Conservation (phyloP, 768 basidiomycete species). For the Tubosaeta sp. region DNA sequence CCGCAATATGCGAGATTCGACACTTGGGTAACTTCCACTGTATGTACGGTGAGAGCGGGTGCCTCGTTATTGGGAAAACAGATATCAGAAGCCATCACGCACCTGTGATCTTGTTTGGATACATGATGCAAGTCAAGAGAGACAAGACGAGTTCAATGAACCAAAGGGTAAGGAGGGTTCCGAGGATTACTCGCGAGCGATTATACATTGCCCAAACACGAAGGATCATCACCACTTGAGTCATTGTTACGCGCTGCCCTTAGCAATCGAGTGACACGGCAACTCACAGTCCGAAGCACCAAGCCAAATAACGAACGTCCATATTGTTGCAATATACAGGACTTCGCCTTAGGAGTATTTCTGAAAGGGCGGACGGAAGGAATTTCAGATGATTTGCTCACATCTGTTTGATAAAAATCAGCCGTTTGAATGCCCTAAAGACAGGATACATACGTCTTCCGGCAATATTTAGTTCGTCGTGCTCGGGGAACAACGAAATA, state of each 20-base stretch:
- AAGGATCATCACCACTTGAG: slow-evolving; percentile 8
- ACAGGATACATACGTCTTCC: not conserved
- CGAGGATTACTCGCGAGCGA: slow-evolving; percentile 4
- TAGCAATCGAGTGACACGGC: too few species aligned
- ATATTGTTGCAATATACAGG: not conserved
- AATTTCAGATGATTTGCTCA: not conserved
- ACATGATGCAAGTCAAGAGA: not conserved
- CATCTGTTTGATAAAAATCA: slow-evolving; percentile 1
- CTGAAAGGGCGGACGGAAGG: not conserved
- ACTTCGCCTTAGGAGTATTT: not conserved
- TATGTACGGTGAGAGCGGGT: not conserved
- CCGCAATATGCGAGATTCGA: not conserved
- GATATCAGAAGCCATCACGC: not conserved
- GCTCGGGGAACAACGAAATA: not conserved
- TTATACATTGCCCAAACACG: slow-evolving; percentile 10
- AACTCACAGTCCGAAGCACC: slow-evolving; percentile 3
- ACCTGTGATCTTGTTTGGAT: not conserved
- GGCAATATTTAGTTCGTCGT: not conserved
- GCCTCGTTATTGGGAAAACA: not conserved
- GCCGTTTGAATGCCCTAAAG: not conserved
- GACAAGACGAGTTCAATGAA: not conserved
- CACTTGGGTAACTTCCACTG: slow-evolving; percentile 1
- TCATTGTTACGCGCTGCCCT: not conserved
- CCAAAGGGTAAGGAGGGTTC: not conserved
- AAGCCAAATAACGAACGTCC: not conserved